A percentile compares a stretch with the other conserved stretches of the same genome.
phyloP scores from a whole-genome alignment of 2,329 filamentous ascomycete species.

The Cercospora nicotianae region DNA sequence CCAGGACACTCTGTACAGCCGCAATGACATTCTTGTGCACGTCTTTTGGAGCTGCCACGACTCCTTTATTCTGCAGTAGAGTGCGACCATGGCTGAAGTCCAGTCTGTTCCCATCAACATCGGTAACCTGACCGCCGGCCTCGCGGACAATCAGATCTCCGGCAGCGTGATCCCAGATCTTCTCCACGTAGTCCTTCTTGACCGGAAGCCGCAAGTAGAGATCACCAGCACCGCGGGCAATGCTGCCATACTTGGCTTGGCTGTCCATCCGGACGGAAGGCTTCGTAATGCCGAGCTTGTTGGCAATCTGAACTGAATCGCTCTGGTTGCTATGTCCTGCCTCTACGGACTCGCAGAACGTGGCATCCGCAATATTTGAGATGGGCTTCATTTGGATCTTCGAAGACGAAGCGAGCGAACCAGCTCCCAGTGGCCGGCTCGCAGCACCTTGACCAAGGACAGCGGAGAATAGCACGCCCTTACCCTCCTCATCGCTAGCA shows the following conservation, averaged over 20 bases:
- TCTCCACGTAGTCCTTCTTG: conserved; percentile 87
- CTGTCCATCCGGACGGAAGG: conserved; percentile 96
- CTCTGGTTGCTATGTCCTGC: conserved; percentile 86
- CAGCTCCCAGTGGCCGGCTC: conserved; percentile 68
- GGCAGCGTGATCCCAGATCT: conserved; percentile 99
- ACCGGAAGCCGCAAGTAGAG: conserved; percentile 89
- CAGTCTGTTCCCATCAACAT: conserved; percentile 78
- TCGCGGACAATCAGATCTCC: conserved; percentile 93
- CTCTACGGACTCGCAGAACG: conserved; percentile 96
- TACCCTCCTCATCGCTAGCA: conserved; percentile 70
- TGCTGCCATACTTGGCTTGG: conserved; percentile 95
- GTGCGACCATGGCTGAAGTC: conserved; percentile 88
- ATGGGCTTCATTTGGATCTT: conserved; percentile 78
- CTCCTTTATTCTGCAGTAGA: conserved; percentile 85
- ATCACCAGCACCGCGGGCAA: conserved; percentile 89
- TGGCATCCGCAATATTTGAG: conserved; percentile 71
- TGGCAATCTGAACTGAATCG: conserved; percentile 81
- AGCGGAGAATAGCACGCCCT: conserved; percentile 86
- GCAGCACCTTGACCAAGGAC: conserved; percentile 75
- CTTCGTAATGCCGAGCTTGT: conserved; percentile 80
- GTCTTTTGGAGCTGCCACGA: conserved; percentile 78
- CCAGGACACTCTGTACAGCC: conserved; percentile 78
- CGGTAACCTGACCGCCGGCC: conserved; percentile 87
- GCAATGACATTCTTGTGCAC: conserved; percentile 75
- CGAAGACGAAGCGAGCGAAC: conserved; percentile 55